These are phyloP conservation scores for Cinchona pubescens DNA, from an alignment of 257 asterid species.

Conservation along the genomic window DNA sequence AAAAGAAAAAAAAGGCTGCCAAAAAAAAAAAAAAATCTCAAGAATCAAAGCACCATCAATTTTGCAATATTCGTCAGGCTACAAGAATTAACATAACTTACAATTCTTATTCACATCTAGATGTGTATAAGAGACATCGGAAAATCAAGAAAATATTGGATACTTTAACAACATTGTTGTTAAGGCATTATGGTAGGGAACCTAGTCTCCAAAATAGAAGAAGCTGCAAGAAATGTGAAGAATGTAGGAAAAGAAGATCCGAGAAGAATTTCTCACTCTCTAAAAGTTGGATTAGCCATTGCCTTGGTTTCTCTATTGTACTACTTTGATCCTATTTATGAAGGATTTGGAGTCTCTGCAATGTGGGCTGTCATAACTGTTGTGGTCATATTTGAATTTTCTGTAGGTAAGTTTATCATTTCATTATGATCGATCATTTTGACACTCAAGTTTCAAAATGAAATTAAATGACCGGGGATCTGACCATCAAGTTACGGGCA, in stretches of 20 bases:
- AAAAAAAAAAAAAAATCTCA: too few species aligned
- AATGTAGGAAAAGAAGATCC: conserved; percentile 65
- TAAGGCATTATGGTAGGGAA: conserved; percentile 19
- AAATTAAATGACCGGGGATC: too few species aligned
- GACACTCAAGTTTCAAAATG: too few species aligned
- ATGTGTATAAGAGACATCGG: conserved; percentile 30
- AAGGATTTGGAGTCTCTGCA: conserved; percentile 62
- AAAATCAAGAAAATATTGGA: conserved; percentile 21
- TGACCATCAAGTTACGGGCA: too few species aligned
- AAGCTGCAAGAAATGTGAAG: conserved; percentile 19
- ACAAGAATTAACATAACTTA: too few species aligned
- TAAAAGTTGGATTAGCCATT: conserved; percentile 63
- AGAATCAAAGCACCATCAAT: neutral
- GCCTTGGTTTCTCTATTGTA: conserved; percentile 57
- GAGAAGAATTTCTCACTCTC: conserved; percentile 48
- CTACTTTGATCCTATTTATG: conserved; percentile 56
- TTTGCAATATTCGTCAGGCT: conserved; percentile 1
- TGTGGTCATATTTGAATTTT: conserved; percentile 62
- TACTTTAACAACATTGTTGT: conserved; percentile 2
- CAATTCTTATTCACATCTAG: neutral
- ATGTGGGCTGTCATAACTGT: conserved; percentile 84
- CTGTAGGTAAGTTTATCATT: conserved; percentile 58
- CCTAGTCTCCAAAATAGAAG: conserved; percentile 16
- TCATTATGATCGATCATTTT: too few species aligned
- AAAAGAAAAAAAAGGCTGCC: too few species aligned